phyloP scores from a whole-genome alignment of 805 yeast species.

The Kodamaea jinghongensis region DNA sequence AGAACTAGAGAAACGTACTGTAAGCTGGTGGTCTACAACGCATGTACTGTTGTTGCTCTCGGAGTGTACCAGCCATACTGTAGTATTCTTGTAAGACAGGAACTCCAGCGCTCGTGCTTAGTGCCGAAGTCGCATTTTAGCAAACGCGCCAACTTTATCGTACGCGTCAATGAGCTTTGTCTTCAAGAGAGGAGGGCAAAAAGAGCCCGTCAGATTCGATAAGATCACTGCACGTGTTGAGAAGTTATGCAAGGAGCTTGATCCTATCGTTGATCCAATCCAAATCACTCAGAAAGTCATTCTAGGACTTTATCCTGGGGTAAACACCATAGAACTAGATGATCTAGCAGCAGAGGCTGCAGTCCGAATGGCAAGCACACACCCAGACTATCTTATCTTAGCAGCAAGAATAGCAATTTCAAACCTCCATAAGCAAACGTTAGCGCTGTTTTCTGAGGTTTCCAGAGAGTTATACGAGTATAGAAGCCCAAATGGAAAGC shows the following conservation, averaged over 20 bases:
- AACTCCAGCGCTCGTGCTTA: too few species aligned
- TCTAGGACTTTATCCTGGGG: conserved; percentile 96
- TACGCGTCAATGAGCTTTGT: conserved; percentile 59
- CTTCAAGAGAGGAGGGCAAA: conserved; percentile 88
- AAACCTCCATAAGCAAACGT: conserved; percentile 91
- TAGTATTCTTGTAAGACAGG: too few species aligned
- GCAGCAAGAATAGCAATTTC: conserved; percentile 97
- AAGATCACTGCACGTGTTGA: conserved; percentile 92
- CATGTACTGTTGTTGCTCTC: too few species aligned
- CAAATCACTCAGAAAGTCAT: conserved; percentile 94
- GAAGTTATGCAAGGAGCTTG: conserved; percentile 92
- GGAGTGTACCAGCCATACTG: too few species aligned
- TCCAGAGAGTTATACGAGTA: conserved; percentile 70
- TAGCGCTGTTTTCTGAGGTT: conserved; percentile 79
- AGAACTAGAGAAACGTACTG: too few species aligned
- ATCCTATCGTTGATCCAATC: conserved; percentile 87
- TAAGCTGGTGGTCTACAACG: too few species aligned
- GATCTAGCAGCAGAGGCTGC: conserved; percentile 90
- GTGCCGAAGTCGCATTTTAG: too few species aligned
- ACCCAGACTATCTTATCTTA: conserved; percentile 94
- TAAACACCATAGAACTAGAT: conserved; percentile 77
- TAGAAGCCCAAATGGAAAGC: conserved; percentile 73
- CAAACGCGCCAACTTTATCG: neutral
- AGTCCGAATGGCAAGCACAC: conserved; percentile 95
- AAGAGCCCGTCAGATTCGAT: conserved; percentile 92